Evolutionary conservation across 2,329 filamentous ascomycete species (phyloP).

Genomic region (Botrytis sinoallii): DNA sequence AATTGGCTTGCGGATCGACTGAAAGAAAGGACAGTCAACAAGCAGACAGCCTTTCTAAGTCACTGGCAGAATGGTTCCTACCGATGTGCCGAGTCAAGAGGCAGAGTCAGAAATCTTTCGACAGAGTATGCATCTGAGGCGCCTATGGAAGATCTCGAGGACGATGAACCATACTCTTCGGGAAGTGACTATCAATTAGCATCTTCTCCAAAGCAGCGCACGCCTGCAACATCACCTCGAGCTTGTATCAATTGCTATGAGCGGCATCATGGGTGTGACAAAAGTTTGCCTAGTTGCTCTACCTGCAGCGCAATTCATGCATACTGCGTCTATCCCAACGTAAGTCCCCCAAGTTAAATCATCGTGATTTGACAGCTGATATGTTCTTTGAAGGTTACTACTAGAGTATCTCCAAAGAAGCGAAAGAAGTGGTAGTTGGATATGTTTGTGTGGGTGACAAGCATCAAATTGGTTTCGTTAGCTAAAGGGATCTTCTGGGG

Average conservation of each 20-base stretch:
- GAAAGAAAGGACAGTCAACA: background rate
- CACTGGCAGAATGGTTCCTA: background rate
- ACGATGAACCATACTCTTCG: background rate
- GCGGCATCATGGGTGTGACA: conserved; percentile 1
- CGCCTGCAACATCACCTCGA: background rate
- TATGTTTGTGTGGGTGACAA: background rate
- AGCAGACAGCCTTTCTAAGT: background rate
- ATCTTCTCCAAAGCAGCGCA: background rate
- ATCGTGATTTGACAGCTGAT: conserved; percentile 1
- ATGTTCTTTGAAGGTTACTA: background rate
- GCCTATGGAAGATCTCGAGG: background rate
- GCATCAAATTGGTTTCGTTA: background rate
- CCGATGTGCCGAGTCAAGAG: background rate
- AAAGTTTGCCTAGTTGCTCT: background rate
- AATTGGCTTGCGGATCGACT: background rate
- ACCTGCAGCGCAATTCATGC: background rate
- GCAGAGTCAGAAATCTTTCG: background rate
- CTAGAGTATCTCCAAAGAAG: background rate
- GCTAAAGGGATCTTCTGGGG: background rate
- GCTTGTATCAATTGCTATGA: conserved; percentile 5
- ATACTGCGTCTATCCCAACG: conserved; percentile 3
- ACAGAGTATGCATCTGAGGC: background rate
- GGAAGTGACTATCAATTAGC: background rate
- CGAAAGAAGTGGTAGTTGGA: background rate
- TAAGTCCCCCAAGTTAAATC: background rate